phyloP scores from a whole-genome alignment of 371 early-diverging fungal species.

The Amoeboaphelidium protococcarum region DNA sequence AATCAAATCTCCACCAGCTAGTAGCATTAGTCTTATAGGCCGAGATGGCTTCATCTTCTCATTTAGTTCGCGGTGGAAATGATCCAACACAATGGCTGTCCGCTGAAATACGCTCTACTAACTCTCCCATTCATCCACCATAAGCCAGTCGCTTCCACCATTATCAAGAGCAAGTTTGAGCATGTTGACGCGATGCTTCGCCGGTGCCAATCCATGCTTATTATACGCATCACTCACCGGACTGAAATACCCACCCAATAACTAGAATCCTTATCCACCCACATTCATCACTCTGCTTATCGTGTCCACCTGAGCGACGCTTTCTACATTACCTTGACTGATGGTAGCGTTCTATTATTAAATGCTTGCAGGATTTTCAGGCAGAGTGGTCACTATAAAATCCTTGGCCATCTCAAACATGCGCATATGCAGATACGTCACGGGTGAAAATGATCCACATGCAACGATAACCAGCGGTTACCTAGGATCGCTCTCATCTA shows the following conservation, averaged over 20 bases:
- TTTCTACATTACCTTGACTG: no score
- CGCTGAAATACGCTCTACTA: slow-evolving; percentile 46
- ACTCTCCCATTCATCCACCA: slow-evolving; percentile 94
- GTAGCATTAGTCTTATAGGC: slow-evolving; percentile 63
- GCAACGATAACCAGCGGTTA: slow-evolving; percentile 78
- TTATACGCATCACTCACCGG: slow-evolving; percentile 79
- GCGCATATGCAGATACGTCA: slow-evolving; percentile 85
- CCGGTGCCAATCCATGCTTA: slow-evolving; percentile 64
- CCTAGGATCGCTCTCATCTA: slow-evolving; percentile 11
- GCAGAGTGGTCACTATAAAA: slow-evolving; percentile 37
- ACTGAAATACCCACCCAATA: slow-evolving; percentile 81
- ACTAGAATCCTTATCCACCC: no score
- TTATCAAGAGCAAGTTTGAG: slow-evolving; percentile 58
- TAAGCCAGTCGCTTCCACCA: slow-evolving; percentile 68
- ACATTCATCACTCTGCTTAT: no score
- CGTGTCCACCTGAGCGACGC: no score
- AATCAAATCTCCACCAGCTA: slow-evolving; percentile 91
- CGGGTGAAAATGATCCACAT: slow-evolving; percentile 89
- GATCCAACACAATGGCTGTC: slow-evolving; percentile 74
- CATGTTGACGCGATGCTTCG: slow-evolving; percentile 71
- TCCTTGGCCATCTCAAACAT: slow-evolving; percentile 96
- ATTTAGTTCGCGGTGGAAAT: slow-evolving; percentile 70
- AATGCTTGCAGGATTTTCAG: no score
- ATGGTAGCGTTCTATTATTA: no score
- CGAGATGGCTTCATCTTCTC: slow-evolving; percentile 13